phyloP scores from a whole-genome alignment of 2,329 filamentous ascomycete species.

The Ustulina deusta region DNA sequence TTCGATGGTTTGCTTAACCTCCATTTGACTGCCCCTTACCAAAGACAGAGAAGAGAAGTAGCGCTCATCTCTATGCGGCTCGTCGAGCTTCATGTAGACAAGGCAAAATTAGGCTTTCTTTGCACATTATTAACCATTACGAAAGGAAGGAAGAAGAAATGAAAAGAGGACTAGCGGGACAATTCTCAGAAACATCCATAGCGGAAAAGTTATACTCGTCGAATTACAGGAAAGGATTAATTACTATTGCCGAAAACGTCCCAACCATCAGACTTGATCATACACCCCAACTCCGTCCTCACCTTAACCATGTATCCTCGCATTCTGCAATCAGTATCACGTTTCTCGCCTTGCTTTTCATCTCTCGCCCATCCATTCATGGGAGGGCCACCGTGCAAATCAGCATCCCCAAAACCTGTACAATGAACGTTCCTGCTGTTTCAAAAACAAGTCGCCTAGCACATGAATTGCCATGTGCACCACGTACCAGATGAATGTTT shows the following conservation, averaged over 20 bases:
- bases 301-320: conserved; percentile 28
- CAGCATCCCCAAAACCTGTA: conserved; percentile 2
- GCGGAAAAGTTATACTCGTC: conserved; percentile 22
- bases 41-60: not conserved
- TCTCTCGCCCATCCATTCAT: not conserved
- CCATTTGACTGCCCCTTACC: no score
- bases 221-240: conserved; percentile 31
- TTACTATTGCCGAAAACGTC: conserved; percentile 23
- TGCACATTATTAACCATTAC: not conserved
- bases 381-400: not conserved
- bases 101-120: not conserved
- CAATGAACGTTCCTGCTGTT: conserved; percentile 21
- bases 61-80: not conserved
- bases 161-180: not conserved
- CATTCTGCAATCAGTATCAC: conserved; percentile 20
- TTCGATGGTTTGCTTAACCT: no score
- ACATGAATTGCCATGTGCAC: conserved; percentile 24
- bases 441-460: conserved; percentile 33
- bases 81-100: not conserved
- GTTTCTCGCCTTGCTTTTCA: conserved; percentile 21
- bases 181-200: not conserved
- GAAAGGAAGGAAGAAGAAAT: not conserved
- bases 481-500: conserved; percentile 27
- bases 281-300: conserved; percentile 36
- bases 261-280: conserved; percentile 32